Conservation (phyloP, 2,329 filamentous ascomycete species). For the Trichoderma simmonsii region DNA sequence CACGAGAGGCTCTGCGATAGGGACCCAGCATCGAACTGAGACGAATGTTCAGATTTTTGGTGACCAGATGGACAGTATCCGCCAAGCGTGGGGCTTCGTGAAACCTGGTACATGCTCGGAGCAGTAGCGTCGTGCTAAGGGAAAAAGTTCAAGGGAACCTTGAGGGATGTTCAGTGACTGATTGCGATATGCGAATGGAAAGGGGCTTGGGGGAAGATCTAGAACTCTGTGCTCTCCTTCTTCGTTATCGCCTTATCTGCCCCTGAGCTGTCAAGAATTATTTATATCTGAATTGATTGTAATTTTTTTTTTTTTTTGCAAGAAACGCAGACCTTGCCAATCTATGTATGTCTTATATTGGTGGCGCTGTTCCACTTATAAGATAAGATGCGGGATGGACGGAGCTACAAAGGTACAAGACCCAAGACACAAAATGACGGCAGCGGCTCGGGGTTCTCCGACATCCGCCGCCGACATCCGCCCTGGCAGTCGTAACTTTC, state of each 20-base stretch:
- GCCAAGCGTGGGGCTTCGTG: constrained; percentile 13
- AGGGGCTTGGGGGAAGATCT: background rate
- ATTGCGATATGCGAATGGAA: background rate
- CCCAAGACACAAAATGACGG: background rate
- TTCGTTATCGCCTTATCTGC: background rate
- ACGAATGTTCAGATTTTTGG: background rate
- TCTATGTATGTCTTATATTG: background rate
- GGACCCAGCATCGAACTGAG: background rate
- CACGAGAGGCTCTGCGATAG: background rate
- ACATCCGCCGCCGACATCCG: constrained; percentile 4
- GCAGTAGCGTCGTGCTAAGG: background rate
- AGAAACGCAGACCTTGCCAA: background rate
- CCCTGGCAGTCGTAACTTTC: background rate
- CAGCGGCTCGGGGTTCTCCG: background rate
- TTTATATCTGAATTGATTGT: background rate
- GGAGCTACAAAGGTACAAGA: background rate
- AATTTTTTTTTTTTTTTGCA: background rate
- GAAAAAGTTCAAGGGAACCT: background rate
- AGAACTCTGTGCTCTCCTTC: background rate
- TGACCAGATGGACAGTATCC: background rate
- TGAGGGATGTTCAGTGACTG: background rate
- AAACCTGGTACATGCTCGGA: background rate
- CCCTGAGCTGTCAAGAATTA: background rate
- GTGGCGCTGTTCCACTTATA: background rate
- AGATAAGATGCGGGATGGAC: background rate